Conservation (phyloP, 345 rosid genomes). For the Citrus inodora region DNA sequence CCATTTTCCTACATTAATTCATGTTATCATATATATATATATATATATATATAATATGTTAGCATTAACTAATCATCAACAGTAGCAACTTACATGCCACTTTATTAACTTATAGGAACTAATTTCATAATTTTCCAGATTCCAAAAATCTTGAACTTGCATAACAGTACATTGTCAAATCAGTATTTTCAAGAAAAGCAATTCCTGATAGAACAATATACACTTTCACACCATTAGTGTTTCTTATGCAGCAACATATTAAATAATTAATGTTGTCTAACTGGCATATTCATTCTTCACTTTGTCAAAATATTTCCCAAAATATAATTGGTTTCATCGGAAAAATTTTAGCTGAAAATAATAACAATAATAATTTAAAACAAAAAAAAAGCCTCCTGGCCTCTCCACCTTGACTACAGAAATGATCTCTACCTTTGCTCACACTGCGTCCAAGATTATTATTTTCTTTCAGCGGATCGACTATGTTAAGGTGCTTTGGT, state of each 20-base stretch:
- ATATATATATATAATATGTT: not conserved
- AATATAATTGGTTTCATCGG: not conserved
- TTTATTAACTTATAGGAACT: not conserved
- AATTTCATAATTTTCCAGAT: not conserved
- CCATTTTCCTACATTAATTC: not conserved
- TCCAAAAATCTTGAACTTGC: not conserved
- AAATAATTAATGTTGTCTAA: not conserved
- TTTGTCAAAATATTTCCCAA: not conserved
- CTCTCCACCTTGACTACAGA: not conserved
- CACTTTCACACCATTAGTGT: not conserved
- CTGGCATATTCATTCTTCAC: not conserved
- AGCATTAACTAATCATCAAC: conserved; percentile 8
- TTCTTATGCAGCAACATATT: not conserved
- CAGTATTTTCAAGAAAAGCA: not conserved
- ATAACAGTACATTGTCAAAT: not conserved
- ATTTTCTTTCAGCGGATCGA: conserved; percentile 76
- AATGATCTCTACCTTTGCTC: conserved; percentile 61
- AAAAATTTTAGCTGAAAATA: not conserved
- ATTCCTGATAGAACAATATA: not conserved
- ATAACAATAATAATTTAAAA: not conserved
- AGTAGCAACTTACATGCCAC: not conserved
- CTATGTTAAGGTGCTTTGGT: conserved; percentile 74
- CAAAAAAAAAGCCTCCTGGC: not conserved
- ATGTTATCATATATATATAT: not conserved
- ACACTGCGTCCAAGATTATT: conserved; percentile 98